Base-by-base conservation (phyloP, 805 yeast species). In the Metschnikowia koreensis region DNA sequence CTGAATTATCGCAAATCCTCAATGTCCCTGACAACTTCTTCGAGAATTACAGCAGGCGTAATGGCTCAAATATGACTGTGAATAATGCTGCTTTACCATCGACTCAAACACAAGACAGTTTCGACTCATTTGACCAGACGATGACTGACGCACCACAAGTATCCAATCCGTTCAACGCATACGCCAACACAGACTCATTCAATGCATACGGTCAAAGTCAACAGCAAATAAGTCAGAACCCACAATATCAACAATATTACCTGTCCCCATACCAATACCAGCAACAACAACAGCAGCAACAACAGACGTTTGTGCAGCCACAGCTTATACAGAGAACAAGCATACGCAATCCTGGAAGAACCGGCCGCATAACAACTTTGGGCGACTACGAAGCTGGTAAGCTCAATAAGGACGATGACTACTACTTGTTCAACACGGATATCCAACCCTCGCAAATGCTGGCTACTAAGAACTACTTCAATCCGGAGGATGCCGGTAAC, bases 401-500 rank as follows among this genome's bases (percentile, higher is more conserved):
- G 51, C 54, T 52, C 45, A 56, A 55, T 46, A 66, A 68, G 48
- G 73, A 70, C 41, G 75, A 72, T 28, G 75, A 72, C 50, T 68
- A 62, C 55, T 65, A 66, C 48, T 66, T 73, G 57, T 71, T 64
- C 62, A 71, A 74, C 57, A 70, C 79, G 9, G 70, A 73, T 59
- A 68, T 73, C 28, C 73, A 71, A 58, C 79, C 79, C 27, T 70
- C 75, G 33, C 69, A 69, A 37, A 59, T 73, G 48, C 62, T 71
- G 46, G 60, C 64, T 45, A 64, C 62, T 51, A 57, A 54, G 40
- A 54, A 51, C 53, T 60, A 51, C 45, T 59, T 62, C 48, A 60
- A 63, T 52, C 41, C 62, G 8, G 69, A 67, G 42, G 68, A 67
- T 44, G 57, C 48, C 28, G 34, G 55, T 29, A 68, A 66, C 53